Evolutionary conservation across 345 rosid species (phyloP).

Genomic region (Eucalyptus leucophloia): DNA sequence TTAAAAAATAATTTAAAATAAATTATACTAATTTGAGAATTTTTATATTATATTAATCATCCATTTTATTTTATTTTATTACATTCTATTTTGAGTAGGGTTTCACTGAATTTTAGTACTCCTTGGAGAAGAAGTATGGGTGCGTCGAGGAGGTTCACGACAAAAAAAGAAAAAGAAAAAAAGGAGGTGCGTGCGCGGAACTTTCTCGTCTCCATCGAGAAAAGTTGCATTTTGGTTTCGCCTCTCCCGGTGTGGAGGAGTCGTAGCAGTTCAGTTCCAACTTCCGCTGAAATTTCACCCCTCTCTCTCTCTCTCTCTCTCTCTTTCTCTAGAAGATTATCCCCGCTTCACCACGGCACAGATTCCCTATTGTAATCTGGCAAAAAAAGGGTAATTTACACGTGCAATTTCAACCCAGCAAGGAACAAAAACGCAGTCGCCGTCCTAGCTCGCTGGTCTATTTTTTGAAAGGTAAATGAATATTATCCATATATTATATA

Average conservation of each 20-base stretch:
- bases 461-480: background rate
- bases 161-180: background rate
- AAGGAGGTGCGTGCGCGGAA: background rate
- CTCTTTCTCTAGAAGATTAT: background rate
- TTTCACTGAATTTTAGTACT: fast-evolving
- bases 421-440: background rate
- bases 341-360: background rate
- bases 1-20: no score
- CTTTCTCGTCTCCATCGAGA: background rate
- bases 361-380: background rate
- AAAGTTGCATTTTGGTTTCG: background rate
- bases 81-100: background rate
- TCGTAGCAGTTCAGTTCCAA: background rate
- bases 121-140: background rate
- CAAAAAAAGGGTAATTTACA: fast-evolving
- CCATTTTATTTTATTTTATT: no score
- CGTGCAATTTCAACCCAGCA: background rate
- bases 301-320: background rate
- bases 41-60: no score
- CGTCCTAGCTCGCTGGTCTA: background rate
- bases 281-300: background rate
- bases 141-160: background rate
- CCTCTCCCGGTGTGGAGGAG: background rate
- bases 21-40: no score
- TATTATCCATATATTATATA: background rate